Evolutionary conservation across 2,329 filamentous ascomycete genomes (phyloP).

Genomic region (Sclerotinia borealis): DNA sequence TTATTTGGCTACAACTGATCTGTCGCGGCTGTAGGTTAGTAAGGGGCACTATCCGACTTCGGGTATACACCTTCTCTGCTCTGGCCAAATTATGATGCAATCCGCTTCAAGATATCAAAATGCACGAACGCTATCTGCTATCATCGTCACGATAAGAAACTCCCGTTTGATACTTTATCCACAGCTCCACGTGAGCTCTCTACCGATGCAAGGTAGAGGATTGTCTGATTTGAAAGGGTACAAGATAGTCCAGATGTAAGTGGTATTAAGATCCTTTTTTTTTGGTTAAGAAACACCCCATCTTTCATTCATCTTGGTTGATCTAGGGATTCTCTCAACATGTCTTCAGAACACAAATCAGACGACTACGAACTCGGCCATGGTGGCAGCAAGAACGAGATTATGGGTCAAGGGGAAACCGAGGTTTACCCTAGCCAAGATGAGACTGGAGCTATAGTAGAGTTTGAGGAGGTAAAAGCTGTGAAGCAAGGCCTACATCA

Average conservation of each 20-base stretch:
- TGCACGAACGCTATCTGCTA: not conserved
- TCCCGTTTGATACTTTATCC: not conserved
- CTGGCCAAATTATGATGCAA: not conserved
- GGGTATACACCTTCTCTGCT: not conserved
- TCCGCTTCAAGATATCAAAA: not conserved
- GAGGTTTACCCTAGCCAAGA: not conserved
- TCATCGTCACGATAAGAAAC: slow-evolving; percentile 2
- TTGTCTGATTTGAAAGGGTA: not conserved
- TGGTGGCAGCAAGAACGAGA: not conserved
- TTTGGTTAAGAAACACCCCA: not conserved
- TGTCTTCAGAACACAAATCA: not conserved
- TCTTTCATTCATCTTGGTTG: not conserved
- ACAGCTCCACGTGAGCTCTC: not conserved
- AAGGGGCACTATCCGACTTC: not conserved
- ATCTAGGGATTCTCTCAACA: not conserved
- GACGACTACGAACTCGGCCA: slow-evolving; percentile 5
- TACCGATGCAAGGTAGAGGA: not conserved
- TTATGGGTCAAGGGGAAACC: not conserved
- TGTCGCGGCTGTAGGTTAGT: too few relatives aligned
- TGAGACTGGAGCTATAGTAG: not conserved
- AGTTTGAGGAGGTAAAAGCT: not conserved
- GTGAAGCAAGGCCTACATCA: slow-evolving; percentile 23
- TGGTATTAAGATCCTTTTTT: not conserved
- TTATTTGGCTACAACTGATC: not conserved
- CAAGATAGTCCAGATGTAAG: not conserved